These are phyloP conservation scores for Pseudocercospora fuligena DNA, from an alignment of 2,329 filamentous ascomycete genomes.

Conservation along the genomic window DNA sequence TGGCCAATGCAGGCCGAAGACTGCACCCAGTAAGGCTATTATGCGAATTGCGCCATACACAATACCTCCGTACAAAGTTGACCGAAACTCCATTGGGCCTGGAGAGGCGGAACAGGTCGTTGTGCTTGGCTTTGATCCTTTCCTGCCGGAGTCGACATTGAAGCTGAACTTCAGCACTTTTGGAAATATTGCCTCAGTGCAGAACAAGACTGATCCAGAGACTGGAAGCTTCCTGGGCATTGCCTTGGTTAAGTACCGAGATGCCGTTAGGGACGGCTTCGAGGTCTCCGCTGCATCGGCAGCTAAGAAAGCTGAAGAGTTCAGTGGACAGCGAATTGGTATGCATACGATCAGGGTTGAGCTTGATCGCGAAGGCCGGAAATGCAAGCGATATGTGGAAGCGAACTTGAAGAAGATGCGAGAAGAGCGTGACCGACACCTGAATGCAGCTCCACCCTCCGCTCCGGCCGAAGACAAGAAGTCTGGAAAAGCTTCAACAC, in stretches of 20 bases:
- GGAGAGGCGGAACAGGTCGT: slow-evolving; percentile 89
- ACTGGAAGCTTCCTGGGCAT: slow-evolving; percentile 94
- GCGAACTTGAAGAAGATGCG: slow-evolving; percentile 71
- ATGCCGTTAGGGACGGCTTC: slow-evolving; percentile 61
- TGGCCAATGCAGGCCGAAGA: slow-evolving; percentile 52
- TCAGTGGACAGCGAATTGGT: slow-evolving; percentile 80
- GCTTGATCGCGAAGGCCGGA: slow-evolving; percentile 84
- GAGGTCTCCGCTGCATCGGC: slow-evolving; percentile 74
- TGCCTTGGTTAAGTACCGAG: slow-evolving; percentile 86
- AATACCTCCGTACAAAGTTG: slow-evolving; percentile 79
- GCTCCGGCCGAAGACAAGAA: slow-evolving; percentile 38
- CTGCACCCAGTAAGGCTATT: slow-evolving; percentile 71
- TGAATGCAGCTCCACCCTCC: slow-evolving; percentile 41
- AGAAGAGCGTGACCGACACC: slow-evolving; percentile 59
- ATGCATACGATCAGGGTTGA: slow-evolving; percentile 78
- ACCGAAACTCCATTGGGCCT: slow-evolving; percentile 84
- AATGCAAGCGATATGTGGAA: slow-evolving; percentile 79
- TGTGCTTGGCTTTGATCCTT: slow-evolving; percentile 93
- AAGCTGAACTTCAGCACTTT: slow-evolving; percentile 77
- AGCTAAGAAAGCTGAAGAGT: slow-evolving; percentile 78
- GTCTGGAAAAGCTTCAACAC: slow-evolving; percentile 51
- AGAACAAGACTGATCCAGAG: slow-evolving; percentile 92
- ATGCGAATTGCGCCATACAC: slow-evolving; percentile 76
- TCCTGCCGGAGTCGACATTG: slow-evolving; percentile 74
- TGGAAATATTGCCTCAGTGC: slow-evolving; percentile 86